Percentiles rank a stretch among this genome's conserved stretches.
Evolutionary conservation across 2,329 filamentous ascomycete species (phyloP).

Genomic region (Rugonectria rugulosa): DNA sequence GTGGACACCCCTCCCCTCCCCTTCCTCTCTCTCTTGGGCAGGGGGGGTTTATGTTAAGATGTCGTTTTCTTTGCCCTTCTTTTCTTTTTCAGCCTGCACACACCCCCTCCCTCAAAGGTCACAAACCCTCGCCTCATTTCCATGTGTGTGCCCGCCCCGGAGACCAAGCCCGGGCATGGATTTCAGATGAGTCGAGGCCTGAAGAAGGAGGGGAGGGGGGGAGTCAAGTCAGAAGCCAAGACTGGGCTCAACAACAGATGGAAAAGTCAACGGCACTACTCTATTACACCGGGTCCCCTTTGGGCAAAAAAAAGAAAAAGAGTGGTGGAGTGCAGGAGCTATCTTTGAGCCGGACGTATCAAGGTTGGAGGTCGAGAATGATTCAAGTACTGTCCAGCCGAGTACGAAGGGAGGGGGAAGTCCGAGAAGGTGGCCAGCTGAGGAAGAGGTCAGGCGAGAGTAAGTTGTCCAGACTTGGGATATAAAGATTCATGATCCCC

Average conservation of each 20-base stretch:
- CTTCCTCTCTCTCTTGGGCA: too few species aligned
- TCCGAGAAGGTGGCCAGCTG: not conserved
- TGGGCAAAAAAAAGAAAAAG: too few species aligned
- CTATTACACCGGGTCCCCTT: not conserved
- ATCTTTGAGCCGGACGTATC: not conserved
- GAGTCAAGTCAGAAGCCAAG: not conserved
- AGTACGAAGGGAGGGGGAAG: constrained; percentile 8
- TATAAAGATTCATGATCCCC: constrained; percentile 19
- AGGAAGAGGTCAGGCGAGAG: not conserved
- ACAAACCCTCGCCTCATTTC: not conserved
- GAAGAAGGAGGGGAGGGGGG: constrained; percentile 1
- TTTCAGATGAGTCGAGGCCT: constrained; percentile 2
- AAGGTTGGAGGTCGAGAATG: constrained; percentile 1
- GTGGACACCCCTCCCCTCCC: too few species aligned
- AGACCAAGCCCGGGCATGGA: constrained; percentile 4
- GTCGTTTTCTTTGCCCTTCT: not conserved
- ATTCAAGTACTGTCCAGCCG: not conserved
- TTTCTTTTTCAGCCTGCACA: not conserved
- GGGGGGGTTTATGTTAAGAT: too few species aligned
- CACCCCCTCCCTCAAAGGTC: constrained; percentile 4
- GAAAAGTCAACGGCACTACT: constrained; percentile 1
- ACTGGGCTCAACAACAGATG: not conserved
- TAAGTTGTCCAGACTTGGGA: not conserved
- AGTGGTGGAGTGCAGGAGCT: constrained; percentile 13
- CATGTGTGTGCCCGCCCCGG: constrained; percentile 7